Evolutionary conservation across 2,329 filamentous ascomycete species (phyloP), one percentile per base, ranked within the genome.

Genomic region (Thermoascus crustaceus): DNA sequence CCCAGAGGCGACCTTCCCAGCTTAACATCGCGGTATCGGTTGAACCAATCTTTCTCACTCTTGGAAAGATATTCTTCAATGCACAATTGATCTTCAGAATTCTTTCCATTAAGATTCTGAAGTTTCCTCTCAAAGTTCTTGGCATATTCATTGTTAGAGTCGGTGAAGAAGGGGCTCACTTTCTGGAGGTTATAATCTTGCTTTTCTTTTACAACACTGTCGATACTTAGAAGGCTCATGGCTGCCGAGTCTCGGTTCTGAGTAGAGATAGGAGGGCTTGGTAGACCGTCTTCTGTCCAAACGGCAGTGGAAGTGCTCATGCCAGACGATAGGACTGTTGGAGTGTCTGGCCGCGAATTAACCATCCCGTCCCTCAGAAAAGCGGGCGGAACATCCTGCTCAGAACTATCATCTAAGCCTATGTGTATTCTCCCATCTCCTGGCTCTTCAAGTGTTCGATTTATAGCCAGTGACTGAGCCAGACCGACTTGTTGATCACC

Each of bases 21-120:
- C 23, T 39, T 40, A 7, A 39, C 71, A 35, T 71, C 60, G 32
- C 72, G 64, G 49, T 73, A 68, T 16, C 65, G 57, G 35, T 61
- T 58, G 49, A 75, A 78, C 75, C 75, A 80, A 39, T 73, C 63
- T 60, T 77, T 78, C 54, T 79, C 75, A 9, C 71, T 73, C 49
- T 71, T 71, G 40, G 69, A 66, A 8, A 80, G 56, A 52, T 71
- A 78, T 17, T 73, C 66, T 47, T 79, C 75, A 35, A 79, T 76
- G 50, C 75, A 78, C 4, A 77, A 57, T 16, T 68, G 58, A 8
- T 55, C 63, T 41, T 70, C 65, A 1, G 73, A 77, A 40, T 68
- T 75, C 46, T 66, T 66, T 13, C 67, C 71, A 26, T 57, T 66
- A 16, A 78, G 58, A 8, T 52, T 50, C n/a, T 68, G 65, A 3